phyloP scores from a whole-genome alignment of 2,329 filamentous ascomycete genomes.

The Cercospora zeae-maydis region DNA sequence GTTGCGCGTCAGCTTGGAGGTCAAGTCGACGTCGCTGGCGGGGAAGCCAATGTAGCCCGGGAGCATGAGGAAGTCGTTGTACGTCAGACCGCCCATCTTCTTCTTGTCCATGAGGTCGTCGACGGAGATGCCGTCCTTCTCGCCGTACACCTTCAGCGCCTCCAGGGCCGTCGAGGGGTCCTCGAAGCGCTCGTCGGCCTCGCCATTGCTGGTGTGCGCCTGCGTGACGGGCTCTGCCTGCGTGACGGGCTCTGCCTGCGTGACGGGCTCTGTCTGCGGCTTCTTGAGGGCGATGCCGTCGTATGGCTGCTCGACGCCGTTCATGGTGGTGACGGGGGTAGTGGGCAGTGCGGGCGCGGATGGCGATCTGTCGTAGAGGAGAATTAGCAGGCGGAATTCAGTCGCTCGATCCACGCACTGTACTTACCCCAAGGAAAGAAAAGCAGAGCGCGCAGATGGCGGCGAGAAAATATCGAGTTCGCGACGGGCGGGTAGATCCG shows the following conservation, averaged over 20 bases:
- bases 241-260: constrained; percentile 35
- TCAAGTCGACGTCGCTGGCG: constrained; percentile 80
- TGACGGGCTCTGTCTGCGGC: constrained; percentile 36
- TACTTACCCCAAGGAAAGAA: constrained; percentile 50
- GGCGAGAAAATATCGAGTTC: constrained; percentile 1
- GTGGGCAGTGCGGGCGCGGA: neutral
- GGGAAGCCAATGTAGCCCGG: constrained; percentile 98
- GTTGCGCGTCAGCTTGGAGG: constrained; percentile 90
- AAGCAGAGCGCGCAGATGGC: constrained; percentile 20
- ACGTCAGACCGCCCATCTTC: constrained; percentile 89
- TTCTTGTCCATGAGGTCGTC: constrained; percentile 85
- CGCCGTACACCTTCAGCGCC: constrained; percentile 70
- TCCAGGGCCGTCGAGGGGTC: constrained; percentile 58
- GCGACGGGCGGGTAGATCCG: neutral
- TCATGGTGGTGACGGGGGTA: constrained; percentile 62
- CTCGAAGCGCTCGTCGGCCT: constrained; percentile 22
- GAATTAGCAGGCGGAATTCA: constrained; percentile 8
- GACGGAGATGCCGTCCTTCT: constrained; percentile 81
- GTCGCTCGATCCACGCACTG: constrained; percentile 23
- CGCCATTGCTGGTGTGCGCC: constrained; percentile 51
- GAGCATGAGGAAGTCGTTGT: constrained; percentile 96
- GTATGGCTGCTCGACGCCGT: constrained; percentile 57
- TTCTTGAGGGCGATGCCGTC: constrained; percentile 29
- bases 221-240: constrained; percentile 35
- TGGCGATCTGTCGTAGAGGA: constrained; percentile 10